A percentile compares a stretch with the other conserved stretches of the same genome.
phyloP scores from a whole-genome alignment of 306 rosid genomes.

The Ammopiptanthus mongolicus region DNA sequence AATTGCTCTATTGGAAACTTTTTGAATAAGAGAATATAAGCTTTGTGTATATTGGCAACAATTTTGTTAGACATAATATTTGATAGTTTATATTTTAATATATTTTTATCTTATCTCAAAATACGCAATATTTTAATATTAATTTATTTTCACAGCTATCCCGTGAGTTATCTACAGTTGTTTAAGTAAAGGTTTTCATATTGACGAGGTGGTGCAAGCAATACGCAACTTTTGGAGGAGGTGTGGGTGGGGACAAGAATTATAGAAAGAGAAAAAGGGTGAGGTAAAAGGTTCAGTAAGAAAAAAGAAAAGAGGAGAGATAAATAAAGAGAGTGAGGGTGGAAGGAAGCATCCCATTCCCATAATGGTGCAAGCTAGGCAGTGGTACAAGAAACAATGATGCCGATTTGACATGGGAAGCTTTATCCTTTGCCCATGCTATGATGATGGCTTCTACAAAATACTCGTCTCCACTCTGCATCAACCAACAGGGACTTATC shows the following conservation, averaged over 20 bases:
- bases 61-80: no score
- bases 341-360: constrained; percentile 37
- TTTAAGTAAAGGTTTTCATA: no score
- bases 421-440: constrained; percentile 32
- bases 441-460: background rate
- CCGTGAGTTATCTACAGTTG: no score
- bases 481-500: constrained; percentile 7
- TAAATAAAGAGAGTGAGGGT: background rate
- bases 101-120: no score
- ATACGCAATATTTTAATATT: no score
- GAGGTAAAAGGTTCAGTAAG: background rate
- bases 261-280: background rate
- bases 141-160: no score
- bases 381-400: constrained; percentile 46
- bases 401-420: constrained; percentile 31
- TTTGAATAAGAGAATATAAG: background rate
- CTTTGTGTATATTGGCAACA: background rate
- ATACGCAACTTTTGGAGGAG: background rate
- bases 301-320: background rate
- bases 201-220: constrained; percentile 11
- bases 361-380: constrained; percentile 22
- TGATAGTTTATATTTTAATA: no score
- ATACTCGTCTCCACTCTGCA: background rate
- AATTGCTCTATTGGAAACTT: background rate
- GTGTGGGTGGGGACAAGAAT: constrained; percentile 23